Percentiles rank a stretch among this genome's conserved stretches.
Conservation (phyloP, 495 filamentous ascomycete species). For the Staphylotrichum tortipilum region DNA sequence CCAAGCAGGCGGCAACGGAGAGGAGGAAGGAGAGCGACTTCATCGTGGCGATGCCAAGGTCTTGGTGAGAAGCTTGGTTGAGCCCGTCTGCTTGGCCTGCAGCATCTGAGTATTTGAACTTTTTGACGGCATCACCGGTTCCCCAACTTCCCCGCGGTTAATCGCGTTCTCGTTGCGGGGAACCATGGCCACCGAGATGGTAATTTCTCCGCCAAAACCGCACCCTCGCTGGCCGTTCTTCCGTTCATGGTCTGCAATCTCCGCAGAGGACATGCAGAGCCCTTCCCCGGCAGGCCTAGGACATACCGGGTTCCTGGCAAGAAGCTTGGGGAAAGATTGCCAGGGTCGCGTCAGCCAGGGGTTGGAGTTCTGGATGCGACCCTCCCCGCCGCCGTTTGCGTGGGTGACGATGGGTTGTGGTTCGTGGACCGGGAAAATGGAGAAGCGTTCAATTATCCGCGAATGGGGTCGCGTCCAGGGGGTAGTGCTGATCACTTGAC, state of each 20-base stretch:
- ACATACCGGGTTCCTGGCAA: neutral
- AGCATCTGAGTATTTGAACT: neutral
- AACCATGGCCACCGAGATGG: neutral
- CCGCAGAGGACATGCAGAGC: neutral
- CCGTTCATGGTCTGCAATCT: neutral
- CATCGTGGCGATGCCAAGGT: neutral
- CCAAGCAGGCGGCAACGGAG: conserved; percentile 1
- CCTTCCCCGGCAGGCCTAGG: neutral
- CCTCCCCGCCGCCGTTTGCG: neutral
- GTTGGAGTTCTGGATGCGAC: neutral
- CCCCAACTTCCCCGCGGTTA: neutral
- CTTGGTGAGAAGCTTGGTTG: neutral
- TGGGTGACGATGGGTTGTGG: neutral
- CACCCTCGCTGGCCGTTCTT: neutral
- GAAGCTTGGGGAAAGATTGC: neutral
- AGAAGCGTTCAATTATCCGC: neutral
- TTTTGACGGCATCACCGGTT: too few relatives aligned
- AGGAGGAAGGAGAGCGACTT: neutral
- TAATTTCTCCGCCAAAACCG: neutral
- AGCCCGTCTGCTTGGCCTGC: neutral
- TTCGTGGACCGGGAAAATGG: neutral
- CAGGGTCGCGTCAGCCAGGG: neutral
- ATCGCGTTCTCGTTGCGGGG: neutral
- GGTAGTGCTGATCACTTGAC: too few relatives aligned
- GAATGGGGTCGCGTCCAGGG: neutral